Evolutionary conservation across 2,329 filamentous ascomycete genomes (phyloP).

Genomic region (Ophiostoma ulmi): DNA sequence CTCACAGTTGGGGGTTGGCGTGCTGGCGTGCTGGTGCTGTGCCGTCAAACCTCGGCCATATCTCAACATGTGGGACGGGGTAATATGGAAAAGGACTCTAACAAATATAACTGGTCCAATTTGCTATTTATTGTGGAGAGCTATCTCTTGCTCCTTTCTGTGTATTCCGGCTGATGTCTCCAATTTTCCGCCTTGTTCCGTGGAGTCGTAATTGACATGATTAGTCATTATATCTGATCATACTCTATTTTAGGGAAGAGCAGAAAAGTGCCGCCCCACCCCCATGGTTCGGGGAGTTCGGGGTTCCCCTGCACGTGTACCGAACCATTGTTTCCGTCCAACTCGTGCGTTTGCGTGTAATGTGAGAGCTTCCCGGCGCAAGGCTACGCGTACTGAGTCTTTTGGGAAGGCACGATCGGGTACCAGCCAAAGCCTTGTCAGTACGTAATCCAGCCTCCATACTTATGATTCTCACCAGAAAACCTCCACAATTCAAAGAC

Average conservation of each 20-base stretch:
- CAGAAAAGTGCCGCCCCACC: slow-evolving; percentile 5
- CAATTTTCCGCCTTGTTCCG: neutral
- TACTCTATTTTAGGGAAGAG: neutral
- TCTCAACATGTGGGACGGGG: slow-evolving; percentile 26
- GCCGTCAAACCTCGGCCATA: slow-evolving; percentile 28
- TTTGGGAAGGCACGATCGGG: slow-evolving; percentile 3
- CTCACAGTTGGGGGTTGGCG: slow-evolving; percentile 18
- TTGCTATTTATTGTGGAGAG: neutral
- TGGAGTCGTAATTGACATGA: neutral
- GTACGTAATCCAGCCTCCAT: slow-evolving; percentile 5
- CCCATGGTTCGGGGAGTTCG: slow-evolving; percentile 6
- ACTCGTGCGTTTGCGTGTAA: neutral
- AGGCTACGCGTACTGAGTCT: neutral
- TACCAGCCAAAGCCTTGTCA: slow-evolving; percentile 7
- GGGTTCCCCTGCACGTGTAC: slow-evolving; percentile 7
- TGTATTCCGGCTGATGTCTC: neutral
- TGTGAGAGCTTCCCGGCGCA: neutral
- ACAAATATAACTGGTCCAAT: neutral
- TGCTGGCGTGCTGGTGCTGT: slow-evolving; percentile 17
- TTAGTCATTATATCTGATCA: neutral
- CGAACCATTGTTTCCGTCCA: slow-evolving; percentile 2
- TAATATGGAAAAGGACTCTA: slow-evolving; percentile 10
- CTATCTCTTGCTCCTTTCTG: neutral
- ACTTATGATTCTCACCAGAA: neutral
- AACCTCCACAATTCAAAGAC: no score